Conservation (phyloP, 1,284 basidiomycete species). For the Ganoderma multipileum region DNA sequence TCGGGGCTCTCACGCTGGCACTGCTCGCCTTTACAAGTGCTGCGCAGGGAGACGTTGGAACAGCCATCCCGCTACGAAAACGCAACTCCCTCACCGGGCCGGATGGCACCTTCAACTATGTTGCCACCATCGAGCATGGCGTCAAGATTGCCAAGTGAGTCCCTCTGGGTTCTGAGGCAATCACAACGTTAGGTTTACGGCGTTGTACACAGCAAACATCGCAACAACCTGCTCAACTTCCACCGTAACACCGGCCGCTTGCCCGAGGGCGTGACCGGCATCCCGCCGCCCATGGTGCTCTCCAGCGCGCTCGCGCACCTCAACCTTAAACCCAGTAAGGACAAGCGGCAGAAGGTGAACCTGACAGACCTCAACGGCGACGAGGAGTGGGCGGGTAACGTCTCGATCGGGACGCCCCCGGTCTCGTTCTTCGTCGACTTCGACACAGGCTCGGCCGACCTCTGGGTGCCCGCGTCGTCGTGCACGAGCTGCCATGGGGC, state of each 20-base stretch:
- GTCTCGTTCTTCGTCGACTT: conserved; percentile 32
- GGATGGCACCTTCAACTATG: conserved; percentile 31
- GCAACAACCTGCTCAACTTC: conserved; percentile 29
- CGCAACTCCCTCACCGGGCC: conserved; percentile 26
- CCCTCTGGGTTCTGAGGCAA: background rate
- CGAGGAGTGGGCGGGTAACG: conserved; percentile 27
- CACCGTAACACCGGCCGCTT: conserved; percentile 24
- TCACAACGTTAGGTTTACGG: background rate
- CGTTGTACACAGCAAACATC: conserved; percentile 27
- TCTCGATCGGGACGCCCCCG: conserved; percentile 30
- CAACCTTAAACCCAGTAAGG: background rate
- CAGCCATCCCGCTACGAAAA: conserved; percentile 25
- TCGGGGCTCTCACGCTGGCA: conserved; percentile 25
- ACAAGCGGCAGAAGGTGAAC: conserved; percentile 15
- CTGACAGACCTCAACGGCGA: conserved; percentile 26
- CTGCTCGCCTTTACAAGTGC: conserved; percentile 21
- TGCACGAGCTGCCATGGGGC: conserved; percentile 28
- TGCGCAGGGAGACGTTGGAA: conserved; percentile 10
- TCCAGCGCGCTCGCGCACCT: background rate
- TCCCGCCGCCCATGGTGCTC: background rate
- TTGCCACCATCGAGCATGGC: conserved; percentile 19
- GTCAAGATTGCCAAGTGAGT: conserved; percentile 26
- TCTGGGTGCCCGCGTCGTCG: conserved; percentile 31
- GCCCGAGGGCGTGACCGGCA: background rate
- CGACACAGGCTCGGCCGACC: conserved; percentile 36